Evolutionary conservation across 805 yeast genomes (phyloP), one percentile per base, ranked within the genome.

Genomic region (Kodamaea nitidulidarum): DNA sequence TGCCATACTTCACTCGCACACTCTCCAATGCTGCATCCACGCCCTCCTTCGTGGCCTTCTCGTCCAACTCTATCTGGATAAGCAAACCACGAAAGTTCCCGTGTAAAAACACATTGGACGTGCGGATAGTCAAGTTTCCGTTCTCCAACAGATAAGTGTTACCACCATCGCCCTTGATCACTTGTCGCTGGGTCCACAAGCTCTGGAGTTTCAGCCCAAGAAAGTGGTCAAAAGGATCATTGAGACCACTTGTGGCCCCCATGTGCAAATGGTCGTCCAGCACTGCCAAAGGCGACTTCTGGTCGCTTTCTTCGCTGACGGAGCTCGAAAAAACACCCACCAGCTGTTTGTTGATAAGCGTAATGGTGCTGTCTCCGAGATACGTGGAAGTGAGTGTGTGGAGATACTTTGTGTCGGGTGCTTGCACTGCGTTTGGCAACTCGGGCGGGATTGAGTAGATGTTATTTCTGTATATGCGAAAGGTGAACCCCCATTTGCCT

Each of bases 121-220:
- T 75, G 28, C 87, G 63, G 3, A 86, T 62, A 7, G 65, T 61
- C 48, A 80, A 67, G 28, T 63, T 68, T 11, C 81, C 82, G 34
- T 63, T 57, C 57, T 70, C 73, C 2, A 84, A 51, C 44, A 75
- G 74, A 52, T 81, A 85, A 4, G 76, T 74, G 38, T 73, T 72
- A 0, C 95, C 95, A 7, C 84, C 82, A 44, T 84, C 90, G 1
- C 91, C 93, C 50, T 77, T 75, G 36, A 84, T 71, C 7, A 75
- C 66, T 56, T 86, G 95, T 44, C 86, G 66, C 32, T 76, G 68
- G 0, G 69, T 61, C 95, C 95, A 86, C 36, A 81, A 55, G 46
- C 85, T 76, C 53, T 79, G 83, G 39, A 86, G 57, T 50, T 83
- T 81, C 22, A 71, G 70, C 15, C 65, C 65, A 2, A 81, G 55